Base-by-base conservation (phyloP, 257 asterid species). In the Schizonepeta tenuifolia region DNA sequence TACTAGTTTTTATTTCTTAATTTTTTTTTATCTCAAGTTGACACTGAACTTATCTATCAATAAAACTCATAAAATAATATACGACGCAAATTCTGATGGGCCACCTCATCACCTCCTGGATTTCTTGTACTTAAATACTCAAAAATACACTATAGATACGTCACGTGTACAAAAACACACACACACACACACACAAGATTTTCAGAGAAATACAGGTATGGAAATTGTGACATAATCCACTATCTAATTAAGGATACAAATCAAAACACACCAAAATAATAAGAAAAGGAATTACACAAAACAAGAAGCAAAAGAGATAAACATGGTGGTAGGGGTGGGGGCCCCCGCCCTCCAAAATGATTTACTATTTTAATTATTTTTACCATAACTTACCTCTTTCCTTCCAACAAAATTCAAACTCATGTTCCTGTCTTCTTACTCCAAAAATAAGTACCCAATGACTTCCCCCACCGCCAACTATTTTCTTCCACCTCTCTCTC, bases 341-440 rank as follows among this genome's bases (percentile, higher is more conserved):
- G n/a, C n/a, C 55, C 74, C 63, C 26, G 5, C 47, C 79, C 73
- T 58, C 67, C 47, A 12, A 31, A 47, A 17, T 0, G 1, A 40
- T 38, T 41, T 1, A 22, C 28, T 6, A 7, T 12, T 1, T 18
- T n/a, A 55, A 6, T 28, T 9, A 36, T 36, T 46, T 72, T 78
- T 76, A 75, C 80, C 74, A 44, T 38, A 73, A 41, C 77, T 54
- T 51, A 62, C 65, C 56, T 66, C 75, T 69, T 70, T 31, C 50
- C 35, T 54, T 7, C 54, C 79, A 40, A 70, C 77, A 73, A 13
- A 63, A 36, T 75, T 47, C 76, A 72, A 57, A 70, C 78, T 24
- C 33, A 73, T 64, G 76, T 76, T 78, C 44, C 83, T 78, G 77
- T 77, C 81, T 72, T 81, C 73, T 77, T 66, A 80, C 87, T 80